Evolutionary conservation across 2,329 filamentous ascomycete genomes (phyloP).

Genomic region (Chaetomiaceae sp.): DNA sequence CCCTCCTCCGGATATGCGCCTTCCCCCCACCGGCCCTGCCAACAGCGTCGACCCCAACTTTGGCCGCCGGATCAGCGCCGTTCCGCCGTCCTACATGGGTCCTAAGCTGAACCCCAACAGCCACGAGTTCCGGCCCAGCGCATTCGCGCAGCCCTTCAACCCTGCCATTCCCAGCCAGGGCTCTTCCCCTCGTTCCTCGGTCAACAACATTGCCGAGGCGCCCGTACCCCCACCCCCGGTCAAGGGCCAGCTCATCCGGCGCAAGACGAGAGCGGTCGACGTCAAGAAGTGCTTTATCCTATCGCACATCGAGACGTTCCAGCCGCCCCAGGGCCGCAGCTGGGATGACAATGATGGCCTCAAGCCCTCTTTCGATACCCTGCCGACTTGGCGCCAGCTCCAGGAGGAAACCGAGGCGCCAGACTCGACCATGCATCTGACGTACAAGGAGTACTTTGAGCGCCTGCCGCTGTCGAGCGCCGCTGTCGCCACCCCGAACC

Average conservation of each 20-base stretch:
- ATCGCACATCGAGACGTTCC: conserved; percentile 49
- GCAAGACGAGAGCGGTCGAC: conserved; percentile 68
- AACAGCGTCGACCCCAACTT: conserved; percentile 50
- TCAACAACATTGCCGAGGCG: conserved; percentile 43
- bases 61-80: conserved; percentile 49
- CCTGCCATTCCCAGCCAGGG: conserved; percentile 64
- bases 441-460: conserved; percentile 78
- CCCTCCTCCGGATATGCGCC: conserved; percentile 43
- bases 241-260: conserved; percentile 54
- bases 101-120: conserved; percentile 61
- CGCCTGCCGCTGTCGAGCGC: conserved; percentile 52
- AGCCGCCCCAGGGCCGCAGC: conserved; percentile 51
- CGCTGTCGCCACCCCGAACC: conserved; percentile 64
- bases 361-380: conserved; percentile 76
- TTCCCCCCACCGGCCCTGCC: conserved; percentile 70
- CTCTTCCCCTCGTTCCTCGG: conserved; percentile 66
- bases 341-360: conserved; percentile 78
- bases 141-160: conserved; percentile 75
- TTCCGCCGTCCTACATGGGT: conserved; percentile 46
- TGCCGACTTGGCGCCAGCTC: conserved; percentile 75
- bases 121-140: conserved; percentile 80
- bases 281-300: conserved; percentile 63
- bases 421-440: conserved; percentile 59
- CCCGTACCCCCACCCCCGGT: conserved; percentile 36
- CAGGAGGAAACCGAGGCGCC: conserved; percentile 66